These are phyloP conservation scores for Phytomonas francai DNA, from an alignment of 208 protist species.

Conservation along the genomic window DNA sequence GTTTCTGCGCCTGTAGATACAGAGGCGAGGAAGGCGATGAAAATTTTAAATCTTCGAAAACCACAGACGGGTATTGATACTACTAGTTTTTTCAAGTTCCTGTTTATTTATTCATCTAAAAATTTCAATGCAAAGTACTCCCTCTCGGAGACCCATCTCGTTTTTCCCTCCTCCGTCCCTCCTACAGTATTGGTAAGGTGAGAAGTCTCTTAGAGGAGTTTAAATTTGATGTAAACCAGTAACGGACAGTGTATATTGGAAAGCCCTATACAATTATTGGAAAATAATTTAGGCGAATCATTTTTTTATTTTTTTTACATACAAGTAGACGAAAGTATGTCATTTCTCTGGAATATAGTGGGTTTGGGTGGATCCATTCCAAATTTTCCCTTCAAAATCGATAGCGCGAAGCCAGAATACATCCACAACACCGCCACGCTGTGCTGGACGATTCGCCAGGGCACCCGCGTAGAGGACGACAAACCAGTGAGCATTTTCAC, in stretches of 20 bases:
- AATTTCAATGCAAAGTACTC: neutral
- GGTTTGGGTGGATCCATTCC: conserved; percentile 53
- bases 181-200: neutral
- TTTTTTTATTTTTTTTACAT: no score
- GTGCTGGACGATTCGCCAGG: conserved; percentile 39
- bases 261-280: no score
- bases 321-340: conserved; percentile 20
- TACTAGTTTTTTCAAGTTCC: neutral
- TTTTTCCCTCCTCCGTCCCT: conserved; percentile 14
- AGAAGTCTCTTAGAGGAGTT: no score
- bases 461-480: conserved; percentile 37
- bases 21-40: no score
- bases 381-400: conserved; percentile 62
- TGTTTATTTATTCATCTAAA: conserved; percentile 5
- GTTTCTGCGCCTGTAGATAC: no score
- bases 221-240: no score
- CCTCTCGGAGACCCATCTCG: neutral
- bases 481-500: conserved; percentile 56
- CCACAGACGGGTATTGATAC: no score
- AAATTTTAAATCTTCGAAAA: no score
- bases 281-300: no score
- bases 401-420: conserved; percentile 13
- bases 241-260: no score
- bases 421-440: conserved; percentile 20
- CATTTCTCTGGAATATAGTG: conserved; percentile 68